Percentiles rank a stretch among this genome's conserved stretches.
phyloP scores from a whole-genome alignment of 1,139 yeast genomes.

The Zhuliangozyma blackwelliae region DNA sequence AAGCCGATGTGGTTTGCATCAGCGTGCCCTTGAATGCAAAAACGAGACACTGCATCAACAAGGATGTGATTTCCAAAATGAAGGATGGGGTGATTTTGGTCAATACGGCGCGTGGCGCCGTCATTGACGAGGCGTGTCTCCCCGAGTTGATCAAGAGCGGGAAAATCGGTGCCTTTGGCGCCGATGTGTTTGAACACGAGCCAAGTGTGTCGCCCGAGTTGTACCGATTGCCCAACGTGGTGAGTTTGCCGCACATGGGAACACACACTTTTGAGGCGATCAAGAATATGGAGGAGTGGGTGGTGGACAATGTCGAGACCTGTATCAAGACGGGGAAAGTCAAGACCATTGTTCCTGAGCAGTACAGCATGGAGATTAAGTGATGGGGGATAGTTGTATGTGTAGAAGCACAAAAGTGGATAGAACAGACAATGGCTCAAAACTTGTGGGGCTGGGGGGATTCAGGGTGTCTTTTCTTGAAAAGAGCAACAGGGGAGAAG shows the following conservation, averaged over 20 bases:
- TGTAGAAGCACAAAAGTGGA: too few relatives aligned
- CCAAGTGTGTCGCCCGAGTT: slow-evolving; percentile 65
- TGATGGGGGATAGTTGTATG: too few relatives aligned
- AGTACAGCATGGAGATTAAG: slow-evolving; percentile 18
- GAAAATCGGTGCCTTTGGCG: slow-evolving; percentile 67
- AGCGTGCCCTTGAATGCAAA: slow-evolving; percentile 58
- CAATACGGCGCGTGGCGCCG: slow-evolving; percentile 73
- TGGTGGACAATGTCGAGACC: slow-evolving; percentile 41
- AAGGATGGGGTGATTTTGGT: slow-evolving; percentile 62
- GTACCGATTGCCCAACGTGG: slow-evolving; percentile 51
- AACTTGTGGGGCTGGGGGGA: too few relatives aligned
- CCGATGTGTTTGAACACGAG: slow-evolving; percentile 84
- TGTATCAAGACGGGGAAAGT: slow-evolving; percentile 58
- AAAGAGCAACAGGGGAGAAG: too few relatives aligned
- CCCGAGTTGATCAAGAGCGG: slow-evolving; percentile 62
- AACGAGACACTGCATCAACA: slow-evolving; percentile 58
- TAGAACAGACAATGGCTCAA: too few relatives aligned
- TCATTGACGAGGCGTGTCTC: slow-evolving; percentile 64
- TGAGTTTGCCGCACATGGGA: slow-evolving; percentile 79
- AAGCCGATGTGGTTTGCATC: slow-evolving; percentile 57
- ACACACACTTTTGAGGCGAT: slow-evolving; percentile 64
- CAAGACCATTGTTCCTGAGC: slow-evolving; percentile 65
- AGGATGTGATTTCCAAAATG: slow-evolving; percentile 49
- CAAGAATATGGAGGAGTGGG: slow-evolving; percentile 54
- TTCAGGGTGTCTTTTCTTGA: too few relatives aligned